Evolutionary conservation across 2,329 filamentous ascomycete genomes (phyloP).

Genomic region (Xylariales sp.): DNA sequence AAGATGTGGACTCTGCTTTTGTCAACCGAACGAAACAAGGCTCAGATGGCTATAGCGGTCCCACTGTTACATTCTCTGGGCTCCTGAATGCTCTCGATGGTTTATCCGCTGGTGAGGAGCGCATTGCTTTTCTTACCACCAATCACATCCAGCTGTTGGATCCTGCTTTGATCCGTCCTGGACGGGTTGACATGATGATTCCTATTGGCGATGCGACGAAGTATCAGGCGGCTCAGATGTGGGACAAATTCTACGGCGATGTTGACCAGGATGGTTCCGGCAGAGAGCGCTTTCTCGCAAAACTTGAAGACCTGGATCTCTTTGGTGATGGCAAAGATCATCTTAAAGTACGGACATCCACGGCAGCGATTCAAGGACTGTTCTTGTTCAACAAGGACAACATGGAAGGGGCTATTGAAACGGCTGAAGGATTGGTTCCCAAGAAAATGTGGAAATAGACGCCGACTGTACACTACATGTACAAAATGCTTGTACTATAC

Average conservation of each 20-base stretch:
- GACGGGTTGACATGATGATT: constrained; percentile 89
- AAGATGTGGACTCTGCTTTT: constrained; percentile 91
- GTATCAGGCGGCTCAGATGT: constrained; percentile 81
- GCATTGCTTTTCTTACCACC: constrained; percentile 89
- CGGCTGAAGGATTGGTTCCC: constrained; percentile 65
- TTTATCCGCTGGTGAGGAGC: constrained; percentile 89
- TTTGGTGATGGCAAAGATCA: constrained; percentile 54
- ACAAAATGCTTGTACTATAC: neutral
- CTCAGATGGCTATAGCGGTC: constrained; percentile 76
- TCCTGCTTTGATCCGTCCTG: constrained; percentile 82
- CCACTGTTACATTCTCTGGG: constrained; percentile 91
- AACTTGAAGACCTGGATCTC: constrained; percentile 65
- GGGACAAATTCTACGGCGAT: constrained; percentile 92
- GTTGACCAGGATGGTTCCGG: constrained; percentile 61
- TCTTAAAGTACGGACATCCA: constrained; percentile 61
- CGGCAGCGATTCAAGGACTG: constrained; percentile 86
- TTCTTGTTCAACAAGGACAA: constrained; percentile 95
- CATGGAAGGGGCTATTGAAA: constrained; percentile 78
- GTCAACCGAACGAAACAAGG: constrained; percentile 73
- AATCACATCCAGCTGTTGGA: constrained; percentile 91
- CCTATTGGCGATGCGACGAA: constrained; percentile 82
- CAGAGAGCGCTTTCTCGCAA: constrained; percentile 64
- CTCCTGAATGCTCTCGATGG: constrained; percentile 83
- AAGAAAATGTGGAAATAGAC: constrained; percentile 46
- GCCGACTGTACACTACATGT: neutral